Conservation (phyloP, 2,329 filamentous ascomycete species). For the Dryadomyces sulphureus region DNA sequence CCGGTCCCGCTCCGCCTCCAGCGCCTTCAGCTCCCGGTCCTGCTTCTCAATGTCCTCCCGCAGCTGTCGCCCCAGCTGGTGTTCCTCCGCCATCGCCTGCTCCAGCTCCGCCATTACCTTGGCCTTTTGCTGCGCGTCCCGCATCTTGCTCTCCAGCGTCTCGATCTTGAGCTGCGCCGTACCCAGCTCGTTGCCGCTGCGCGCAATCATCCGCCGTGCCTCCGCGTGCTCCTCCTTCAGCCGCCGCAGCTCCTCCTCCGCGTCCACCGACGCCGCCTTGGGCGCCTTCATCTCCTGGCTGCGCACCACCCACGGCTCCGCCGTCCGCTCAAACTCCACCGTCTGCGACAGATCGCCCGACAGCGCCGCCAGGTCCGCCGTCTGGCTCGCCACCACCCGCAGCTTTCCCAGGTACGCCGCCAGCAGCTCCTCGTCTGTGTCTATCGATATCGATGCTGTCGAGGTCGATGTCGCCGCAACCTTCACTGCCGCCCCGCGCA, state of each 20-base stretch:
- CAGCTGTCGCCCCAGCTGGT: conserved; percentile 34
- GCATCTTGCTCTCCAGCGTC: conserved; percentile 75
- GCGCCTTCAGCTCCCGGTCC: conserved; percentile 47
- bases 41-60: conserved; percentile 52
- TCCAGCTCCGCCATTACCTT: conserved; percentile 54
- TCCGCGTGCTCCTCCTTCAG: conserved; percentile 71
- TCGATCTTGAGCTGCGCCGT: conserved; percentile 87
- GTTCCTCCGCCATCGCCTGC: conserved; percentile 36
- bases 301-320: conserved; percentile 71
- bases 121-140: conserved; percentile 66
- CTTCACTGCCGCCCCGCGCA: conserved; percentile 36
- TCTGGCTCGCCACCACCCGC: conserved; percentile 44
- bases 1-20: conserved; percentile 53
- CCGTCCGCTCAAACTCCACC: conserved; percentile 61
- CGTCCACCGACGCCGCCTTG: conserved; percentile 66
- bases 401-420: conserved; percentile 53
- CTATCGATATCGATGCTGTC: neutral
- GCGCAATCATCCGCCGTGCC: conserved; percentile 54
- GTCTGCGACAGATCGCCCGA: conserved; percentile 58
- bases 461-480: neutral
- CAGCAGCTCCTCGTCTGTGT: conserved; percentile 46
- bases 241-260: conserved; percentile 69
- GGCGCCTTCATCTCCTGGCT: conserved; percentile 70
- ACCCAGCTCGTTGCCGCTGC: conserved; percentile 69
- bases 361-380: conserved; percentile 57